Conservation (phyloP, 495 filamentous ascomycete species). For the Aspergillus olivimuriae region DNA sequence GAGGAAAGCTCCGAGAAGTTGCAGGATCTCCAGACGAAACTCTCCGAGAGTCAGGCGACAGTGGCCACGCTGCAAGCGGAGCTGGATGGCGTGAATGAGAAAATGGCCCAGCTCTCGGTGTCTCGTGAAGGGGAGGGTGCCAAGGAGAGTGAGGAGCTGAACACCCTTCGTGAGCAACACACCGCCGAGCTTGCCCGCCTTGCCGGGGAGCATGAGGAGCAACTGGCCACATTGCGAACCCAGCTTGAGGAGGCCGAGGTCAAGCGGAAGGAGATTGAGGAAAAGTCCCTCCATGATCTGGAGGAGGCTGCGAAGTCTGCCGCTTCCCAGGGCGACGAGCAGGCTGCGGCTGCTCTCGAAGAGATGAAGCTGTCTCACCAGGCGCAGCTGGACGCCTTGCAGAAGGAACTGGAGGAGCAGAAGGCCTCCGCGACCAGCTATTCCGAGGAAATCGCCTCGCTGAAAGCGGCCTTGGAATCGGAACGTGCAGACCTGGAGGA, state of each 20-base stretch:
- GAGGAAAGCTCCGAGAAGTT: slow-evolving; percentile 34
- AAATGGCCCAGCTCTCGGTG: slow-evolving; percentile 25
- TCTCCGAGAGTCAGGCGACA: slow-evolving; percentile 38
- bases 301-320: slow-evolving; percentile 36
- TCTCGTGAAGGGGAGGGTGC: slow-evolving; percentile 21
- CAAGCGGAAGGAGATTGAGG: slow-evolving; percentile 36
- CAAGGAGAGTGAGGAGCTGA: slow-evolving; percentile 17
- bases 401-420: slow-evolving; percentile 32
- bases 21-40: slow-evolving; percentile 33
- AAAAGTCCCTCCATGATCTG: slow-evolving; percentile 33
- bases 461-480: slow-evolving; percentile 34
- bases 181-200: slow-evolving; percentile 33
- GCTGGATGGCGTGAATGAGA: slow-evolving; percentile 34
- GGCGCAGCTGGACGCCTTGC: slow-evolving; percentile 30
- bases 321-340: slow-evolving; percentile 28
- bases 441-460: slow-evolving; percentile 31
- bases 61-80: slow-evolving; percentile 34
- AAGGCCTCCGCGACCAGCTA: slow-evolving; percentile 31
- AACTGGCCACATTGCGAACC: slow-evolving; percentile 28
- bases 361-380: slow-evolving; percentile 35
- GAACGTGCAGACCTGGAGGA: slow-evolving; percentile 28
- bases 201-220: slow-evolving; percentile 28
- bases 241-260: slow-evolving; percentile 36
- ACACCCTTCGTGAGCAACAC: slow-evolving; percentile 29
- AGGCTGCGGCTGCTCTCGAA: slow-evolving; percentile 29